These are phyloP conservation scores for Fusarium odoratissimum DNA, from an alignment of 2,329 filamentous ascomycete genomes.

Conservation along the genomic window DNA sequence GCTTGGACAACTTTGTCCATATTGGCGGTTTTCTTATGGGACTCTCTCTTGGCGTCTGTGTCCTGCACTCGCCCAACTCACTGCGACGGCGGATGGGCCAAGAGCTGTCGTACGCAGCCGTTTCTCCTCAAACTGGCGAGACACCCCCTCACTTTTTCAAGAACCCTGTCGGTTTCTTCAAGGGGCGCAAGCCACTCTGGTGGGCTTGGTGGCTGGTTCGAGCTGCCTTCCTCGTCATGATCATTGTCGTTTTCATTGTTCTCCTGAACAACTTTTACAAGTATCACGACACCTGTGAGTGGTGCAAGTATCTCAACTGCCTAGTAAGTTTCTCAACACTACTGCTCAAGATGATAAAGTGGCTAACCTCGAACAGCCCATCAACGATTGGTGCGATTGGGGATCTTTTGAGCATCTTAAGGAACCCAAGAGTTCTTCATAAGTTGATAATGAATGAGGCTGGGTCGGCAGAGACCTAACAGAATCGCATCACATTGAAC, in stretches of 20 bases:
- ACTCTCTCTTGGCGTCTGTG: conserved; percentile 83
- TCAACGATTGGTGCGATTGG: conserved; percentile 75
- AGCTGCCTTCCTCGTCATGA: conserved; percentile 79
- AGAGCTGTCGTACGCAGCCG: conserved; percentile 77
- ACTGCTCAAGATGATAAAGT: neutral
- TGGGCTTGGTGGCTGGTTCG: conserved; percentile 97
- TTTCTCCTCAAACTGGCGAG: conserved; percentile 63
- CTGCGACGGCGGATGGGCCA: conserved; percentile 79
- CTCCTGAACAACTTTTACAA: conserved; percentile 93
- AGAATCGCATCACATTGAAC: neutral
- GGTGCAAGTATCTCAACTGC: conserved; percentile 97
- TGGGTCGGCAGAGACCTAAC: neutral
- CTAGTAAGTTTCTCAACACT: conserved; percentile 72
- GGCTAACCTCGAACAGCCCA: conserved; percentile 58
- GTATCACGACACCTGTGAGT: conserved; percentile 75
- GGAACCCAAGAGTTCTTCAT: neutral
- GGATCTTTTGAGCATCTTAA: conserved; percentile 50
- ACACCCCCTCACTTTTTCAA: conserved; percentile 67
- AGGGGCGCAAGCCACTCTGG: conserved; percentile 91
- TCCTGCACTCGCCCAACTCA: conserved; percentile 88
- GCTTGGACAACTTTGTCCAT: conserved; percentile 96
- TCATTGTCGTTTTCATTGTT: conserved; percentile 86
- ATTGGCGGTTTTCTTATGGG: conserved; percentile 97
- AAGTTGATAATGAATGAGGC: neutral
- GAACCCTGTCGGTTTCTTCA: conserved; percentile 83